Base-by-base conservation (phyloP, 2,329 filamentous ascomycete species). In the Aspergillus sojae region DNA sequence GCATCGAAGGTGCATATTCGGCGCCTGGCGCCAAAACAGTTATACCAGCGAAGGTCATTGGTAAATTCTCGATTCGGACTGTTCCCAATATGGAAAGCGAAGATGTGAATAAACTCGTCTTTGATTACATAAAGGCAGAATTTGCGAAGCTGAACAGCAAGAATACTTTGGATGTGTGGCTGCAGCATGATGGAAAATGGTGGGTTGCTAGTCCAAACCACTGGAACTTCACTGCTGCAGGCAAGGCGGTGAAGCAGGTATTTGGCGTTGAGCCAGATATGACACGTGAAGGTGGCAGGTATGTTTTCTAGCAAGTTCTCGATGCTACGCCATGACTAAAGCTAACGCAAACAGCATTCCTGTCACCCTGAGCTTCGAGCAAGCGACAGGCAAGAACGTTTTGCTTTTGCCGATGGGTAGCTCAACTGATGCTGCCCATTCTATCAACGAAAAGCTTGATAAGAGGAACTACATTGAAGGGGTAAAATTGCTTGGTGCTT, bases 391-490 rank as follows among this genome's bases (percentile, higher is more conserved):
- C 75, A 99, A 99, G 89, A 99, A 98, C 75, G 94, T 98, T 48
- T 83, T 99, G 62, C 84, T 99, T 69, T 82, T 99, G 70, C 95
- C 95, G 36, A 98, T 99, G 95, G 95, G 95, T 53, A 96, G 92
- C 83, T 96, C 92, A 50, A 99, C 94, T 1, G 95, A 98, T 78
- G 94, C 92, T 48, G 95, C 95, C 9, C 95, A 99, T 82, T 97
- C 93, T 39, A 96, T 97, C 81, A 99, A 99, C 79, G 95, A 98
- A 87, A 97, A 97, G 86, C 85, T 99, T 62, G 95, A 99, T 80
- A 93, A 91, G 86, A 88, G 87, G 76, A 99, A 99, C 82, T 99
- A 99, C 79, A 96, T 99, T 74, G 93, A 99, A 84, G 95, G 95
- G 56, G 97, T 92, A 72, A 99, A 99, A 87, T 82, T 99, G 67